Evolutionary conservation across 345 rosid genomes (phyloP), one percentile per base, ranked within the genome.

Genomic region (Arabis hirsuta): DNA sequence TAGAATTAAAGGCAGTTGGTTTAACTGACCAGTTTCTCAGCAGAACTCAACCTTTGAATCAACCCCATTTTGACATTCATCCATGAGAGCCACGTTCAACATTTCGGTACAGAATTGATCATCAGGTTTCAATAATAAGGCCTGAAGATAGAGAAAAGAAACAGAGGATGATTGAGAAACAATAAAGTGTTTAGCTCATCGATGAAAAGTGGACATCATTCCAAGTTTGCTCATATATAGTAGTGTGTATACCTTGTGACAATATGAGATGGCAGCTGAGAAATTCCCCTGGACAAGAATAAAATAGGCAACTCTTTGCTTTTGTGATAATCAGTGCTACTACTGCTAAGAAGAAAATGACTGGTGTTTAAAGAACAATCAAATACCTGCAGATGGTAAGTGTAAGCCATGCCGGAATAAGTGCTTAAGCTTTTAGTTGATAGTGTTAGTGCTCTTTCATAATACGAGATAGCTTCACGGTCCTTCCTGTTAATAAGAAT

Each of bases 321-420:
- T 66, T 31, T 59, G 16, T 62, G 14, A 16, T 56, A 55, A 38
- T 27, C 8, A 56, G 9, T 13, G 3, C 34, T 36, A 55, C 29
- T 24, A 43, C 10, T 16, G 60, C 51, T 29, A 20, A 45, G 14
- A 46, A 55, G 45, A 68, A 56, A 75, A 45, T 27, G 61, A 41
- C 20, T 55, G 11, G 24, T 3, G 61, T 55, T 44, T 63, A 41
- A 39, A 50, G 41, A 64, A 41, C 27, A 51, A 41, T 11, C 39
- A 41, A 56, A 45, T 83, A 94, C 99, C 97, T 87, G 96, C 82
- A 95, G 76, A 81, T 90, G 97, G 64, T 87, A 90, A 24, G 97
- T 87, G 84, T 88, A 95, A n/a, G 99, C 99, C 73, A 95, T 89
- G 70, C 99, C 99, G 0, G 96, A 88, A 80, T 90, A 92, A 54